Evolutionary conservation across 2,329 filamentous ascomycete genomes (phyloP).

Genomic region (Sporothrix schenckii): DNA sequence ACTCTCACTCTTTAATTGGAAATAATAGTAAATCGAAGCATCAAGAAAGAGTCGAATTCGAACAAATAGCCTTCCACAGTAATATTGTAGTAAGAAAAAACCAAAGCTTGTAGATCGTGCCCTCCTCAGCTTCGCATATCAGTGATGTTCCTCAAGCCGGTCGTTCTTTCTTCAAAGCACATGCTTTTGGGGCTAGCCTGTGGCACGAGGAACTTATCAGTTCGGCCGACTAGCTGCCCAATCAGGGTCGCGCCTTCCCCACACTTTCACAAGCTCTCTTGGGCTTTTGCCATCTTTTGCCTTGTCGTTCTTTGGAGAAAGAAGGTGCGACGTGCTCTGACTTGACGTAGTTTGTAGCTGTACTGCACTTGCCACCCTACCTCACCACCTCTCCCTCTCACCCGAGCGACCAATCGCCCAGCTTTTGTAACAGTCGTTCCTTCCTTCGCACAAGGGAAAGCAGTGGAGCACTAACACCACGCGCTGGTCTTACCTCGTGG

Average conservation of each 20-base stretch:
- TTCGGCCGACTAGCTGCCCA: slow-evolving; percentile 25
- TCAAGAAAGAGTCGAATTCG: background rate
- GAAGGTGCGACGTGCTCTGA: slow-evolving; percentile 5
- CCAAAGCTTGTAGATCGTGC: background rate
- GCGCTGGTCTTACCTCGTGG: slow-evolving; percentile 2
- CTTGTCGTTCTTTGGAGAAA: background rate
- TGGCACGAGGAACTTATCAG: slow-evolving; percentile 13
- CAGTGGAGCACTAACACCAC: slow-evolving; percentile 26
- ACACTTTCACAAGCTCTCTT: slow-evolving; percentile 41
- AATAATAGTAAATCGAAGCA: background rate
- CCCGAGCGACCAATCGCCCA: slow-evolving; percentile 31
- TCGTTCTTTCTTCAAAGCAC: slow-evolving; percentile 24
- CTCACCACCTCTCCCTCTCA: slow-evolving; percentile 31
- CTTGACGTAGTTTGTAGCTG: slow-evolving; percentile 1
- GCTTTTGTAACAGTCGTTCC: slow-evolving; percentile 8
- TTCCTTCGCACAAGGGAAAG: slow-evolving; percentile 18
- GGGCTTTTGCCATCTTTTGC: slow-evolving; percentile 19
- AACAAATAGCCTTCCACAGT: background rate
- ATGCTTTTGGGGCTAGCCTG: slow-evolving; percentile 26
- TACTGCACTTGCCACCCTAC: slow-evolving; percentile 26
- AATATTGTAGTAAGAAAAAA: slow-evolving; percentile 6
- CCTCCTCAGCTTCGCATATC: background rate
- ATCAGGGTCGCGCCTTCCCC: slow-evolving; percentile 37
- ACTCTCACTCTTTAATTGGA: background rate
- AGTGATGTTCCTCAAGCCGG: background rate